phyloP scores from a whole-genome alignment of 768 basidiomycete genomes.

The Lactifluus echinatus region DNA sequence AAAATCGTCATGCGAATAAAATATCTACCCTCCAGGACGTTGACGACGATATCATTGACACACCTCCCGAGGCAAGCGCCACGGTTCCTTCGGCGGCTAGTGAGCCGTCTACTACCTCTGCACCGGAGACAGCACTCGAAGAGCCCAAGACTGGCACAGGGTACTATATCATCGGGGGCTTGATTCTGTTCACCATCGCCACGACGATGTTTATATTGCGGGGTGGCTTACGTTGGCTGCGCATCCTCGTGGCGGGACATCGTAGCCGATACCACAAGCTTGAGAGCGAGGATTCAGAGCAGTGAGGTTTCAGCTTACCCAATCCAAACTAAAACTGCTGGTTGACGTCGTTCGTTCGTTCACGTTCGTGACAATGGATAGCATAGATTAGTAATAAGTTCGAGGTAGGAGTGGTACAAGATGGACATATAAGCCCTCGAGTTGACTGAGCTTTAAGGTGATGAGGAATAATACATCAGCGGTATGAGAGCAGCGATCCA shows the following conservation, averaged over 20 bases:
- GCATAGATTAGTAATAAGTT: background rate
- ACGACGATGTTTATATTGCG: slow-evolving; percentile 9
- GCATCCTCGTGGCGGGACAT: slow-evolving; percentile 5
- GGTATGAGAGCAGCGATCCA: background rate
- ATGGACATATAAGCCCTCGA: background rate
- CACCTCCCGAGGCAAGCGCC: background rate
- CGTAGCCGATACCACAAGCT: slow-evolving; percentile 16
- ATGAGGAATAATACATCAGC: background rate
- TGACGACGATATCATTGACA: slow-evolving; percentile 17
- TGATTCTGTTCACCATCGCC: slow-evolving; percentile 21
- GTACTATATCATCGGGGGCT: slow-evolving; percentile 29
- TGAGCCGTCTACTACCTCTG: background rate
- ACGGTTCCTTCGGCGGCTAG: slow-evolving; percentile 3
- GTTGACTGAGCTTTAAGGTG: background rate
- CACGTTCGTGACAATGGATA: background rate
- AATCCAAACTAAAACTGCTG: background rate
- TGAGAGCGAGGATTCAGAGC: slow-evolving; percentile 7
- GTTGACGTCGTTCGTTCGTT: background rate
- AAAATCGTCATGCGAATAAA: slow-evolving; percentile 26
- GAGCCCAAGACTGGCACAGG: slow-evolving; percentile 16
- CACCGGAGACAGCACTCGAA: slow-evolving; percentile 10
- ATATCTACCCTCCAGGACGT: slow-evolving; percentile 21
- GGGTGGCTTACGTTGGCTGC: slow-evolving; percentile 17
- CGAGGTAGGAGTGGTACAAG: background rate
- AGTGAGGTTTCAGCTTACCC: background rate